A percentile compares a stretch with the other conserved stretches of the same genome.
These are phyloP conservation scores for Curvularia lunata DNA, from an alignment of 2,329 filamentous ascomycete genomes.

Conservation along the genomic window DNA sequence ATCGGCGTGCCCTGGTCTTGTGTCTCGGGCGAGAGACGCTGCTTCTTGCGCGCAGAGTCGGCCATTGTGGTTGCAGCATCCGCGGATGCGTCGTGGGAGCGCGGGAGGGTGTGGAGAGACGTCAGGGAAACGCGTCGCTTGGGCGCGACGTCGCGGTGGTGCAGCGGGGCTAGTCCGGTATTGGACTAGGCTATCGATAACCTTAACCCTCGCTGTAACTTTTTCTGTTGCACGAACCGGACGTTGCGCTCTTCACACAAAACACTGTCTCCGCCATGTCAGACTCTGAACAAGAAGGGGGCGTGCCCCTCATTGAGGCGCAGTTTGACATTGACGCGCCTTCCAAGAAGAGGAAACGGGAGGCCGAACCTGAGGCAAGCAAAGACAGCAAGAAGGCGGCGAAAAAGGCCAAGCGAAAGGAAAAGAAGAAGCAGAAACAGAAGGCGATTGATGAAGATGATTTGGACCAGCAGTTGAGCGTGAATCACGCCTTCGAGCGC, in stretches of 20 bases:
- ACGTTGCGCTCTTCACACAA: slow-evolving; percentile 25
- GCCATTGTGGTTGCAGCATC: slow-evolving; percentile 36
- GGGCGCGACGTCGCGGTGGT: slow-evolving; percentile 23
- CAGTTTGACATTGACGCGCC: slow-evolving; percentile 43
- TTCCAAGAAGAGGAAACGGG: slow-evolving; percentile 54
- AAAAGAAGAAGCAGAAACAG: slow-evolving; percentile 64
- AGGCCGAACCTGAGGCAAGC: slow-evolving; percentile 38
- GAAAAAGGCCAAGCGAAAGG: slow-evolving; percentile 53
- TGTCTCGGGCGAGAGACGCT: slow-evolving; percentile 41
- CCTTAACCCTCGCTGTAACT: slow-evolving; percentile 27
- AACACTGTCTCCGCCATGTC: slow-evolving; percentile 50
- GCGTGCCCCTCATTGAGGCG: slow-evolving; percentile 54
- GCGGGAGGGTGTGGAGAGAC: slow-evolving; percentile 30
- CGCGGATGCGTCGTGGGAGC: slow-evolving; percentile 15
- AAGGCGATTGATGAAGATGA: slow-evolving; percentile 69
- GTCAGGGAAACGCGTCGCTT: slow-evolving; percentile 29
- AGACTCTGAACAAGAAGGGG: slow-evolving; percentile 52
- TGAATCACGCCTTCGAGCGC: slow-evolving; percentile 80
- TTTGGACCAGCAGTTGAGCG: slow-evolving; percentile 56
- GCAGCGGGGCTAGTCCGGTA: slow-evolving; percentile 8
- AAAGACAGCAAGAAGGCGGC: slow-evolving; percentile 45
- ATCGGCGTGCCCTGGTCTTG: slow-evolving; percentile 37
- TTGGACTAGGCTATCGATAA: slow-evolving; percentile 41
- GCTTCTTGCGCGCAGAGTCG: slow-evolving; percentile 47
- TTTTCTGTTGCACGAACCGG: slow-evolving; percentile 28